phyloP scores from a whole-genome alignment of 805 yeast genomes.

The Candida verbasci region DNA sequence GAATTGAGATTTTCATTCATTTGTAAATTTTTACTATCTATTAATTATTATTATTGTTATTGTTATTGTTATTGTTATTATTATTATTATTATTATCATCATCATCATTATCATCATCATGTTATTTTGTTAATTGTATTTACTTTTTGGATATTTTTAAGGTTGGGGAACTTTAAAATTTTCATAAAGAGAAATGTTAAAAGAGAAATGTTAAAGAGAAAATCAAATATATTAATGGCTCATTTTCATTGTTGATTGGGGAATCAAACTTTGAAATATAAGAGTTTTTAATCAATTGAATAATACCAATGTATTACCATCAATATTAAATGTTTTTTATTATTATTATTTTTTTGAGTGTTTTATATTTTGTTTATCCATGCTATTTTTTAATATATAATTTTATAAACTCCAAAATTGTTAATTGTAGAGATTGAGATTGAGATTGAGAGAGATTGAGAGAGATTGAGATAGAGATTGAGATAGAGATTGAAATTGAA shows the following conservation, averaged over 20 bases:
- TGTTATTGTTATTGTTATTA: too few species aligned
- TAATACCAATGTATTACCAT: too few species aligned
- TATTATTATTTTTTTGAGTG: background rate
- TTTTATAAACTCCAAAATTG: background rate
- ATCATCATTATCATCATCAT: too few species aligned
- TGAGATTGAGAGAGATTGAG: background rate
- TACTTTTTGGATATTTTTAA: background rate
- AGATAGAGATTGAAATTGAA: too few species aligned
- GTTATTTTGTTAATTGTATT: background rate
- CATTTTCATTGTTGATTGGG: background rate
- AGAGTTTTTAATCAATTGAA: background rate
- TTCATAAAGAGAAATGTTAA: too few species aligned
- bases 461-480: too few species aligned
- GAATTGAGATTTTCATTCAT: constrained; percentile 5
- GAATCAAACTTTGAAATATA: background rate
- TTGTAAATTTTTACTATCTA: background rate
- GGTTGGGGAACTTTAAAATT: constrained; percentile 6
- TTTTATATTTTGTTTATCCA: background rate
- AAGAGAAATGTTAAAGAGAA: too few species aligned
- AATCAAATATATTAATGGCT: too few species aligned
- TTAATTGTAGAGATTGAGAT: background rate
- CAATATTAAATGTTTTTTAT: background rate
- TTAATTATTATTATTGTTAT: background rate
- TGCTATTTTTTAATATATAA: background rate
- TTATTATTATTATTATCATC: background rate